These are phyloP conservation scores for Eutreptiella sp. DNA, from an alignment of 208 protist genomes.

Conservation along the genomic window DNA sequence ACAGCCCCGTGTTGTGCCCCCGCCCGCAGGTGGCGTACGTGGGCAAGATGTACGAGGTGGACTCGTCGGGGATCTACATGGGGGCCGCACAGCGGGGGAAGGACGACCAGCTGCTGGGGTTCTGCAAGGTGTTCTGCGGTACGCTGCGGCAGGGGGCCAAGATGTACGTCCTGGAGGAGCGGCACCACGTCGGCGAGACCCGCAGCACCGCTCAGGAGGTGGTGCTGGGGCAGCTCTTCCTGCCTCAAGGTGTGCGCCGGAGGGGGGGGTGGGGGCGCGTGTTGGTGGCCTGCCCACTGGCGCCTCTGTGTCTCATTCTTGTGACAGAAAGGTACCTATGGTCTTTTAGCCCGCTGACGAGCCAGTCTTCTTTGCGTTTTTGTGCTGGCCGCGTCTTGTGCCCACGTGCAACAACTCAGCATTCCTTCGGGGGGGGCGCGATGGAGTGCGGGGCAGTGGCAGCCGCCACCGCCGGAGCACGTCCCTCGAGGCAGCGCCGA, in stretches of 20 bases:
- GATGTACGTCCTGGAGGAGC: conserved; percentile 60
- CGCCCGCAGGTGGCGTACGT: no score
- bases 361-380: no score
- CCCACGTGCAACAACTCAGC: no score
- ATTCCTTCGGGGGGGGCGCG: no score
- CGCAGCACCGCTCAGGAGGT: conserved; percentile 42
- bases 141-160: conserved; percentile 73
- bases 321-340: no score
- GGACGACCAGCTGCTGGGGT: conserved; percentile 86
- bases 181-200: conserved; percentile 58
- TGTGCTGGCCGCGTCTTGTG: no score
- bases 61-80: conserved; percentile 55
- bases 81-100: conserved; percentile 36
- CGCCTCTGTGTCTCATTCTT: no score
- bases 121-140: conserved; percentile 90
- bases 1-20: no score
- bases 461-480: no score
- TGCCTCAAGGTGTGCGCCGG: conserved; percentile 30
- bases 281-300: neutral
- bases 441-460: no score
- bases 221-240: conserved; percentile 56
- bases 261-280: neutral
- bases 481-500: no score
- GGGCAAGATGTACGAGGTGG: conserved; percentile 41
- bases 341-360: no score